Evolutionary conservation across 805 yeast species (phyloP), one percentile per base, ranked within the genome.

Genomic region (Blastobotrys mokoenaii): DNA sequence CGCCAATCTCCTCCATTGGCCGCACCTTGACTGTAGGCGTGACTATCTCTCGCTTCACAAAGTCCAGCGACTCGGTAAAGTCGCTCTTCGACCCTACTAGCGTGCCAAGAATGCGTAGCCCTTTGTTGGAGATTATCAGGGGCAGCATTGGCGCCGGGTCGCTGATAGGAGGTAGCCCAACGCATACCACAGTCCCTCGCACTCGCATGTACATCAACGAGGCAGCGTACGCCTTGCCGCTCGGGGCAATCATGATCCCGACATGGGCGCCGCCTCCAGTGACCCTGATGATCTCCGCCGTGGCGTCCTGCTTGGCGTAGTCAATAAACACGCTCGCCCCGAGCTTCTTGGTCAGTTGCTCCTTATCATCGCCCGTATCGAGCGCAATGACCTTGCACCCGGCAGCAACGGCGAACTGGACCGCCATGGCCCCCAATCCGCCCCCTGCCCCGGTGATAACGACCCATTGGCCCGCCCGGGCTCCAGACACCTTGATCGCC

Each of bases 21-120:
- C 79, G 86, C 64, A 87, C 62, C 70, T 77, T 76, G 69, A 84
- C 79, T 56, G 86, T 85, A 51, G 85, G 76, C 64, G 73, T 72
- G 63, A 82, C 82, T 60, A 77, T 68, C 51, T 89, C 90, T 64
- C 85, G 73, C 55, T 71, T 51, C 67, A 80, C 81, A 74, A 83
- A 82, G 58, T 80, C 84, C 53, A 83, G 67, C 45, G 89, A 88
- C 71, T 84, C 89, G 52, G 80, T 74, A 53, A 89, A 77, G 68
- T 86, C 95, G 53, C 82, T 82, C 69, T 93, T 80, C 77, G 83
- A 84, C 58, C 95, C 95, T 51, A 85, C 95, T 62, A 83, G 82
- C 43, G 94, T 84, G 57, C 93, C 95, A 64, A 72, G 78, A 61
- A 85, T 80, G 59, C 71, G 70, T 63, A 82, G 71, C 48, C 84